Evolutionary conservation across 2,329 filamentous ascomycete genomes (phyloP).

Genomic region (Harringtonia aguacate): DNA sequence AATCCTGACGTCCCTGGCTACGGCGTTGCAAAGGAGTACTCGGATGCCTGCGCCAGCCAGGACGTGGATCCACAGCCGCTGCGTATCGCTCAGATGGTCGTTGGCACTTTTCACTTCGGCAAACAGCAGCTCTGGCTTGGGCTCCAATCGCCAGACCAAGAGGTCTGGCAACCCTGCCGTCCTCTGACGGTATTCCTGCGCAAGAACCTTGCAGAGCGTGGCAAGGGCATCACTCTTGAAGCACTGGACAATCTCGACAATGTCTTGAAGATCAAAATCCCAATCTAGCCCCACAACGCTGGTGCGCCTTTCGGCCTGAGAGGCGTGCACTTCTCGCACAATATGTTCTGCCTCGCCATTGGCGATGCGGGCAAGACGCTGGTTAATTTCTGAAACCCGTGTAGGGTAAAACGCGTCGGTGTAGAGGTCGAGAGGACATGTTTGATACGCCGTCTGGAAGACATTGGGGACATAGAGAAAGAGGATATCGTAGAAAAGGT

Average conservation of each 20-base stretch:
- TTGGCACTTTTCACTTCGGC: slow-evolving; percentile 75
- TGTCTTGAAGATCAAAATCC: slow-evolving; percentile 70
- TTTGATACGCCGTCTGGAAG: slow-evolving; percentile 93
- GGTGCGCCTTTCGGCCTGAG: slow-evolving; percentile 59
- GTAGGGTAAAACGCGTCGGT: slow-evolving; percentile 86
- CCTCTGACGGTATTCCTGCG: slow-evolving; percentile 82
- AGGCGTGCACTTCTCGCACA: slow-evolving; percentile 56
- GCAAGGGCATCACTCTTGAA: slow-evolving; percentile 75
- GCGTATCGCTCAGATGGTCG: slow-evolving; percentile 90
- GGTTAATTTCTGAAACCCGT: slow-evolving; percentile 82
- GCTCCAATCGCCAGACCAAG: slow-evolving; percentile 62
- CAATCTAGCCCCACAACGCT: slow-evolving; percentile 90
- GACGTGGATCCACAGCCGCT: slow-evolving; percentile 94
- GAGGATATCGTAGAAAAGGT: slow-evolving; percentile 86
- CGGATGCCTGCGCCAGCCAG: slow-evolving; percentile 72
- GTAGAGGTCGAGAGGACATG: slow-evolving; percentile 82
- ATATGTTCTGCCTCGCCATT: slow-evolving; percentile 67
- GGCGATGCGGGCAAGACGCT: slow-evolving; percentile 71
- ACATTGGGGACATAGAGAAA: slow-evolving; percentile 94
- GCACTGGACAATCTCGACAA: slow-evolving; percentile 67
- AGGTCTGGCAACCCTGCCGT: slow-evolving; percentile 87
- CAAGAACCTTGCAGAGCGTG: slow-evolving; percentile 83
- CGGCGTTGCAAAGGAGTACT: slow-evolving; percentile 68
- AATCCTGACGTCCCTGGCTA: slow-evolving; percentile 38
- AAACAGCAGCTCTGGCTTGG: slow-evolving; percentile 45